These are phyloP conservation scores for Ceratocystis papillata DNA, from an alignment of 2,329 filamentous ascomycete species.

Conservation along the genomic window DNA sequence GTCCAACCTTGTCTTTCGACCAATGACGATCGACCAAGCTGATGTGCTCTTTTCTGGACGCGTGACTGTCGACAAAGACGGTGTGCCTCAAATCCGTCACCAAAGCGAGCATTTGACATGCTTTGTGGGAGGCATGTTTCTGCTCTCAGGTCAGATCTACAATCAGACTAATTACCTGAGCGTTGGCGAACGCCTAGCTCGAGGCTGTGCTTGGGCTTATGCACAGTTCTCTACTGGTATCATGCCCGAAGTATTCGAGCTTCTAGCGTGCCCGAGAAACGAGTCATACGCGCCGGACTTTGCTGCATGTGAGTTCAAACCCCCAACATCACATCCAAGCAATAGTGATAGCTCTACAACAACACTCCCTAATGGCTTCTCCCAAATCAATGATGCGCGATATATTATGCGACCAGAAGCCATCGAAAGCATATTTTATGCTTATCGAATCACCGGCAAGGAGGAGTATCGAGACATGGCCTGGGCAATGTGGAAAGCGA, in stretches of 20 bases:
- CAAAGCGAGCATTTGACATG: conserved; percentile 46
- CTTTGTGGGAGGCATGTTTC: conserved; percentile 56
- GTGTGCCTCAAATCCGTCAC: neutral
- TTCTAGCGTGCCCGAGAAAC: conserved; percentile 37
- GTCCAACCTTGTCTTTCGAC: conserved; percentile 56
- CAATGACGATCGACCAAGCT: conserved; percentile 49
- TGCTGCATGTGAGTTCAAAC: conserved; percentile 29
- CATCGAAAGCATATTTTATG: conserved; percentile 53
- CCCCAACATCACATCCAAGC: conserved; percentile 25
- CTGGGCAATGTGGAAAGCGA: conserved; percentile 43
- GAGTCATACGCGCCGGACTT: conserved; percentile 26
- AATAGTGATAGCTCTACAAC: conserved; percentile 27
- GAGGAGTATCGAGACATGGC: conserved; percentile 40
- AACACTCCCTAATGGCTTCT: conserved; percentile 40
- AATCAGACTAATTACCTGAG: conserved; percentile 44
- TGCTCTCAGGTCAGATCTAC: conserved; percentile 49
- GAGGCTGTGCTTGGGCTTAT: conserved; percentile 56
- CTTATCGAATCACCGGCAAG: conserved; percentile 44
- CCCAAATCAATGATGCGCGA: conserved; percentile 42
- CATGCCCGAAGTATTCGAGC: conserved; percentile 48
- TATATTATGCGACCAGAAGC: conserved; percentile 66
- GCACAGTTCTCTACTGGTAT: conserved; percentile 44
- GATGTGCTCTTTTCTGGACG: conserved; percentile 54
- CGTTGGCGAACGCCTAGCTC: conserved; percentile 47
- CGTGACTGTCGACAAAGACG: conserved; percentile 20